phyloP scores from a whole-genome alignment of 768 basidiomycete genomes.

The Inosperma sp. region DNA sequence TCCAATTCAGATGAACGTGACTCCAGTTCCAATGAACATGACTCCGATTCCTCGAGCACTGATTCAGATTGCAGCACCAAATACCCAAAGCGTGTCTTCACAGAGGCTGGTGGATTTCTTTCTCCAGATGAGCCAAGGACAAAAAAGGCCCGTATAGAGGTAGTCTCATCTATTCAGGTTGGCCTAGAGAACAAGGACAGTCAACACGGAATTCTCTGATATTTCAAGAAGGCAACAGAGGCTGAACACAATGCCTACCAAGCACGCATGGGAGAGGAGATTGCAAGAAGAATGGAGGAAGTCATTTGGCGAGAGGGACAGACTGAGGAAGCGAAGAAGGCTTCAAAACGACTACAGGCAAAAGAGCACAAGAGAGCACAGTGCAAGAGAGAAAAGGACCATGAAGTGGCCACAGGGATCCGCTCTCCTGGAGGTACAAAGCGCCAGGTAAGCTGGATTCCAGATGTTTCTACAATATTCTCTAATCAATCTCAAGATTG shows the following conservation, averaged over 20 bases:
- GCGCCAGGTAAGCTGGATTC: slow-evolving; percentile 7
- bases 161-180: background rate
- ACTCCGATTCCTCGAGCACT: background rate
- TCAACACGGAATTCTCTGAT: background rate
- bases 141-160: background rate
- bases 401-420: slow-evolving; percentile 7
- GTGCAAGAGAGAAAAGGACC: slow-evolving; percentile 1
- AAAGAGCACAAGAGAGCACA: slow-evolving; percentile 8
- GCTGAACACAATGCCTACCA: background rate
- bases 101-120: background rate
- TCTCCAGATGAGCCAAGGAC: background rate
- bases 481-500: too few species aligned
- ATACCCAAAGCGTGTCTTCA: background rate
- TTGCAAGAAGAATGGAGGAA: background rate
- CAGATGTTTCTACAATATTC: background rate
- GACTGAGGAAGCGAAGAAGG: background rate
- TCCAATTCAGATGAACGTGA: background rate
- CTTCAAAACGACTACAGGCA: slow-evolving; percentile 3
- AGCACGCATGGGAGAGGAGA: background rate
- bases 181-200: background rate
- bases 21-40: background rate
- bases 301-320: background rate
- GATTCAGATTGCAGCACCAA: background rate
- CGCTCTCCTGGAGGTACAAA: slow-evolving; percentile 13
- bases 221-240: slow-evolving; percentile 1